A percentile compares a stretch with the other conserved stretches of the same genome.
These are phyloP conservation scores for Wallemia hederae DNA, from an alignment of 1,284 basidiomycete genomes.

Conservation along the genomic window DNA sequence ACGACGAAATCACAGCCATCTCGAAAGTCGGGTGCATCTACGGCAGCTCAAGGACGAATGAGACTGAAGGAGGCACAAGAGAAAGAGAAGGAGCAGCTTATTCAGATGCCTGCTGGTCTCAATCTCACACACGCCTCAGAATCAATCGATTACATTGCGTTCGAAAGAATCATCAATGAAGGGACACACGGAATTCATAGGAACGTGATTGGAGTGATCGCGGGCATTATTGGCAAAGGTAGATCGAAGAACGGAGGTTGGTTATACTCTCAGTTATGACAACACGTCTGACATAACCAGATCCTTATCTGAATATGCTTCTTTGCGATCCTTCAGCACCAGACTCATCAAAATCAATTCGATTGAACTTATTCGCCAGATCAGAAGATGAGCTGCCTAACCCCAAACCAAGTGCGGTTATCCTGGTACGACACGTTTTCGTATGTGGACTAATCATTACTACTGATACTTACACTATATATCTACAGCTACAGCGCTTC, in stretches of 20 bases:
- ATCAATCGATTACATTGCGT: neutral
- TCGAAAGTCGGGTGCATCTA: neutral
- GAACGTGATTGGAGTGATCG: neutral
- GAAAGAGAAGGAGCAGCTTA: neutral
- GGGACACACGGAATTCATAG: neutral
- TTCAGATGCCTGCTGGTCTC: neutral
- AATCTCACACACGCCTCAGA: neutral
- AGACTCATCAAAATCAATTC: neutral
- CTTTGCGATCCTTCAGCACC: neutral
- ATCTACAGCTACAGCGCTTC: slow-evolving; percentile 1
- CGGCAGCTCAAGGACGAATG: neutral
- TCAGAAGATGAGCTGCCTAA: neutral
- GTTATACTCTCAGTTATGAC: neutral
- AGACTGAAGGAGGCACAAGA: neutral
- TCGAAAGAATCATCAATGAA: neutral
- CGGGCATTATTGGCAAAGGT: neutral
- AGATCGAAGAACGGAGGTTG: neutral
- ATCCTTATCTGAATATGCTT: neutral
- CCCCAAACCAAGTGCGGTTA: neutral
- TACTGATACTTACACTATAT: neutral
- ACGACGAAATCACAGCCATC: neutral
- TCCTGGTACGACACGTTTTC: neutral
- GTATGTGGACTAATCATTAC: neutral
- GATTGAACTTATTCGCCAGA: neutral
- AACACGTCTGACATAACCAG: neutral